A percentile compares a stretch with the other conserved stretches of the same genome.
Conservation (phyloP, 2,329 filamentous ascomycete species). For the Chrysoporthe puriensis region DNA sequence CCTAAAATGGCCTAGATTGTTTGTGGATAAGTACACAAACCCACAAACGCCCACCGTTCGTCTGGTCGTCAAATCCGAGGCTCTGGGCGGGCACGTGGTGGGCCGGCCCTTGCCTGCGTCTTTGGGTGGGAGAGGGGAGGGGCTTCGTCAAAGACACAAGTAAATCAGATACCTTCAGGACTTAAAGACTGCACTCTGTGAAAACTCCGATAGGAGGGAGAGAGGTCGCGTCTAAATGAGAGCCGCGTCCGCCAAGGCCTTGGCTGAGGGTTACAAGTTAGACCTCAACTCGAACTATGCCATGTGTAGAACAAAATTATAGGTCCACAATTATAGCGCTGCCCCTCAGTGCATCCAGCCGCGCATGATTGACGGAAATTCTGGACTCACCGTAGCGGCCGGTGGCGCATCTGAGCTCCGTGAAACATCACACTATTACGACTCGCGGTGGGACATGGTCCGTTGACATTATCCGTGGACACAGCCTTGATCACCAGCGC, state of each 20-base stretch:
- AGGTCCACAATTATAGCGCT: background rate
- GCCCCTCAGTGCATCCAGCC: background rate
- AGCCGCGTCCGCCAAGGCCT: background rate
- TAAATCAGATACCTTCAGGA: too few species aligned
- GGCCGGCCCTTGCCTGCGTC: background rate
- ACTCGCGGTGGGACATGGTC: background rate
- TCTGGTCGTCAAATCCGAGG: background rate
- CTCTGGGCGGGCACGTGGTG: background rate
- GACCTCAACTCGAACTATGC: background rate
- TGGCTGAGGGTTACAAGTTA: background rate
- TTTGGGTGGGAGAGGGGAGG: too few species aligned
- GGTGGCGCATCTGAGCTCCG: background rate
- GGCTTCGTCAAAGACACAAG: background rate
- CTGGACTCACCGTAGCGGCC: background rate
- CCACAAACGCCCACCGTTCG: background rate
- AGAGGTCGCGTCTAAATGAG: background rate
- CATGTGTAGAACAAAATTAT: background rate
- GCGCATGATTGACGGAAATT: slow-evolving; percentile 13
- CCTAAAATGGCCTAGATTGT: background rate
- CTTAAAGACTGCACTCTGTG: background rate
- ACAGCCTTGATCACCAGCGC: background rate
- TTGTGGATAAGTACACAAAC: too few species aligned
- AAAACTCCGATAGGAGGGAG: background rate
- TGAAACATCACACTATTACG: background rate
- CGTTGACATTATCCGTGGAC: background rate